Base-by-base conservation (phyloP, 2,329 filamentous ascomycete species). In the Trichophyton simii region DNA sequence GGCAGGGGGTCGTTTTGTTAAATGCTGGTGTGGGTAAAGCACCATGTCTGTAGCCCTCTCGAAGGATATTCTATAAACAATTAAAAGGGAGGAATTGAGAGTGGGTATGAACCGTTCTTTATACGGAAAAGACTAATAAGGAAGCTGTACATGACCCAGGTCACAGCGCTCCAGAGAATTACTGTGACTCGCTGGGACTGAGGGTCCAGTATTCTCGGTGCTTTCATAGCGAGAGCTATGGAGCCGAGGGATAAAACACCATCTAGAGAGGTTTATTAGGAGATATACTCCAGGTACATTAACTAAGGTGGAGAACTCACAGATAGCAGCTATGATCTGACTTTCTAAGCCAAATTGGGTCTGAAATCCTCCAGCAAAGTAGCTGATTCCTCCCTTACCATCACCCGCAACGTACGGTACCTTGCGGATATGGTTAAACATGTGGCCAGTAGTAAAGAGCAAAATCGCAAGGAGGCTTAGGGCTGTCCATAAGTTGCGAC, bases 361-460 rank as follows among this genome's bases (percentile, higher is more conserved):
- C 74, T 92, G 90, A 76, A 99, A 99, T 0, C 94, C 92, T 44
- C 82, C 82, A 3, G 92, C 89, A 74, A 99, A 94, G 74, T 97
- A 97, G 71, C 77, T 88, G 64, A 99, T 83, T 3, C 91, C 91
- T 18, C 94, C 94, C 60, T 83, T 85, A 42, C 90, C 89, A 72
- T 97, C 86, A 48, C 87, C 88, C 48, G 85, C 81, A 36, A 97
- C 90, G 69, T 99, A 99, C 2, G 94, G 94, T 2, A 95, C 89
- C 73, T 94, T 92, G 68, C 95, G 85, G 71, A 99, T 99, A 72
- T 96, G 91, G 75, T 97, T 99, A 82, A 95, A 99, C 95, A 99
- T 99, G 76, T 97, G 91, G 44, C 94, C 95, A 68, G 88, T 94
- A 55, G 88, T 96, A 77, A 97, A 99, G 62, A 96, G 80, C 48